These are phyloP conservation scores for Penicillium hordei DNA, from an alignment of 2,329 filamentous ascomycete species.

Conservation along the genomic window DNA sequence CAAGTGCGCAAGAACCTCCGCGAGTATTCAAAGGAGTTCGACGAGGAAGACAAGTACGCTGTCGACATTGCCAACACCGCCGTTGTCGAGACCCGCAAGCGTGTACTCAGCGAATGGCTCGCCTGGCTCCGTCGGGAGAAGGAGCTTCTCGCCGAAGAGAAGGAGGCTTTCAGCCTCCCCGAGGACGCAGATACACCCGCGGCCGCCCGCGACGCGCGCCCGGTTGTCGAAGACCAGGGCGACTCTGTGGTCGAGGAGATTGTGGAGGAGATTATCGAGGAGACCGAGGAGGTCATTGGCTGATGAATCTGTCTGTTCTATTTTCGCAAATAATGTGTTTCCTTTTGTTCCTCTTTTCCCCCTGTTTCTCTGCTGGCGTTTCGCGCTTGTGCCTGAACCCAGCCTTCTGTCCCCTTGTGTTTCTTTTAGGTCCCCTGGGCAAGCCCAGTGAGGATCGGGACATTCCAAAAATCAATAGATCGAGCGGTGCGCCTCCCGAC, in stretches of 20 bases:
- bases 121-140: conserved; percentile 76
- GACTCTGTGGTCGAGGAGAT: conserved; percentile 83
- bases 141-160: conserved; percentile 70
- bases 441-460: conserved; percentile 24
- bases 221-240: conserved; percentile 63
- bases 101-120: conserved; percentile 83
- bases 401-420: conserved; percentile 32
- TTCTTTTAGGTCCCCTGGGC: conserved; percentile 25
- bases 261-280: conserved; percentile 75
- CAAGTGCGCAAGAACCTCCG: conserved; percentile 96
- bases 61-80: conserved; percentile 92
- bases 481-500: conserved; percentile 22
- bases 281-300: conserved; percentile 76
- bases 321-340: conserved; percentile 35
- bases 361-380: conserved; percentile 26
- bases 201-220: conserved; percentile 51
- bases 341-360: conserved; percentile 27
- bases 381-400: conserved; percentile 23
- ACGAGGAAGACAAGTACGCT: conserved; percentile 90
- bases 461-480: conserved; percentile 30
- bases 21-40: conserved; percentile 92
- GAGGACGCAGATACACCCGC: conserved; percentile 62
- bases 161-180: conserved; percentile 65
- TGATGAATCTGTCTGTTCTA: conserved; percentile 31
- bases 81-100: conserved; percentile 82